A percentile compares a stretch with the other conserved stretches of the same genome.
These are phyloP conservation scores for Leccinum insolens DNA, from an alignment of 1,284 basidiomycete genomes.

Conservation along the genomic window DNA sequence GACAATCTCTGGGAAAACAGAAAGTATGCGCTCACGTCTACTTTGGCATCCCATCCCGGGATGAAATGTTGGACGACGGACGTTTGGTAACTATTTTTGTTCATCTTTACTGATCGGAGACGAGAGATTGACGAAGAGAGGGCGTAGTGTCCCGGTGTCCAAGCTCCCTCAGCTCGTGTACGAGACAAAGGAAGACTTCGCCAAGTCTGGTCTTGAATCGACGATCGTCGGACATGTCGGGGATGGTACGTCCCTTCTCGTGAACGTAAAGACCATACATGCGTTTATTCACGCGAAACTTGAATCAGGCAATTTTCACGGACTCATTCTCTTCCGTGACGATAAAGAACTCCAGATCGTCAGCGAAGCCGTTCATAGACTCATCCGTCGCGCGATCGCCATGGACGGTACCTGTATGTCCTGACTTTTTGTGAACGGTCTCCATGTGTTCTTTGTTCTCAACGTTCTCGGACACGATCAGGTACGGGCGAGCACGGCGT, in stretches of 20 bases:
- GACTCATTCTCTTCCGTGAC: slow-evolving; percentile 65
- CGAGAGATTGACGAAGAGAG: background rate
- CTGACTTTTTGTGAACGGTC: background rate
- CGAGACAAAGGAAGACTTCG: slow-evolving; percentile 80
- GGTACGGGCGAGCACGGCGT: slow-evolving; percentile 73
- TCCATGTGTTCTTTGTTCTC: slow-evolving; percentile 1
- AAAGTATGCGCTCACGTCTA: no score
- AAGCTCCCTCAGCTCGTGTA: slow-evolving; percentile 65
- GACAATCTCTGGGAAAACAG: no score
- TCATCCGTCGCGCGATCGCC: slow-evolving; percentile 66
- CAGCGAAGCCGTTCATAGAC: slow-evolving; percentile 63
- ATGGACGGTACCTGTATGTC: slow-evolving; percentile 74
- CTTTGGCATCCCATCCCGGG: no score
- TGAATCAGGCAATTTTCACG: slow-evolving; percentile 62
- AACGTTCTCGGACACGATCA: slow-evolving; percentile 22
- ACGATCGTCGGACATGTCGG: slow-evolving; percentile 87
- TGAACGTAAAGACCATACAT: slow-evolving; percentile 19
- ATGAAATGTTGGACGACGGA: no score
- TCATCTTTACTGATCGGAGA: background rate
- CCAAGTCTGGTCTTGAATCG: slow-evolving; percentile 59
- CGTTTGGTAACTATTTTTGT: background rate
- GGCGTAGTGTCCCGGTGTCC: slow-evolving; percentile 76
- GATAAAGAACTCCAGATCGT: slow-evolving; percentile 62
- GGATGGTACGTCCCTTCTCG: slow-evolving; percentile 60
- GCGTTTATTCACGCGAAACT: slow-evolving; percentile 8